Conservation (phyloP, 345 rosid genomes). For the Linum lewisii region DNA sequence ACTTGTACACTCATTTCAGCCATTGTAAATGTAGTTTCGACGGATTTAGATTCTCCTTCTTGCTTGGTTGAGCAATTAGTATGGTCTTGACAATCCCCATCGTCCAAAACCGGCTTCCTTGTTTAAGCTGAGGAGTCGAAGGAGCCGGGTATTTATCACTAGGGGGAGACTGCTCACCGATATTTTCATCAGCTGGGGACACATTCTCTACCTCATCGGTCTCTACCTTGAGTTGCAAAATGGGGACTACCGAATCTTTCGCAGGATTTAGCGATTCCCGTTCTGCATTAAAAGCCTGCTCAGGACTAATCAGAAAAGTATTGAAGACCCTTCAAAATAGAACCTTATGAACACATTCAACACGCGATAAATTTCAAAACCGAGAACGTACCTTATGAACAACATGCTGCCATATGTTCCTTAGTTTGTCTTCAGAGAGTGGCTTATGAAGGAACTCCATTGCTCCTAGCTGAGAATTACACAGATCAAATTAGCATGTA, state of each 20-base stretch:
- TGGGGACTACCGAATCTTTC: constrained; percentile 56
- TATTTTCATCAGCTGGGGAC: constrained; percentile 21
- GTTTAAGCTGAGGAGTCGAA: constrained; percentile 70
- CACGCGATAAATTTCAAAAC: not conserved
- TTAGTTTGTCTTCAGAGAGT: constrained; percentile 63
- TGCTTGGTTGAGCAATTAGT: constrained; percentile 38
- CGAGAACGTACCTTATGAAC: constrained; percentile 61
- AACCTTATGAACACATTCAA: not conserved
- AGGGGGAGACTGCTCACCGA: too few species aligned
- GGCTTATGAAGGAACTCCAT: constrained; percentile 93
- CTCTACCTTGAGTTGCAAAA: constrained; percentile 39
- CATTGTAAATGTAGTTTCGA: constrained; percentile 59
- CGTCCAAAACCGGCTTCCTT: constrained; percentile 45
- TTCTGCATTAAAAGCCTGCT: constrained; percentile 70
- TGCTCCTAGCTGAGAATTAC: constrained; percentile 73
- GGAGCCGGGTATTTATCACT: constrained; percentile 67
- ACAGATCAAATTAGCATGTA: constrained; percentile 15
- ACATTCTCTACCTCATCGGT: constrained; percentile 22
- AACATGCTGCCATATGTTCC: constrained; percentile 96
- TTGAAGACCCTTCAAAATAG: constrained; percentile 14
- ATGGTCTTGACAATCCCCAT: constrained; percentile 64
- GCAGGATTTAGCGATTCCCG: constrained; percentile 28
- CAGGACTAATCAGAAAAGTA: constrained; percentile 10
- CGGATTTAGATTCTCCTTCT: constrained; percentile 77
- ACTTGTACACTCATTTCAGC: constrained; percentile 24